These are phyloP conservation scores for Phytopythium helicoides DNA, from an alignment of 352 stramenopile species.

Conservation along the genomic window DNA sequence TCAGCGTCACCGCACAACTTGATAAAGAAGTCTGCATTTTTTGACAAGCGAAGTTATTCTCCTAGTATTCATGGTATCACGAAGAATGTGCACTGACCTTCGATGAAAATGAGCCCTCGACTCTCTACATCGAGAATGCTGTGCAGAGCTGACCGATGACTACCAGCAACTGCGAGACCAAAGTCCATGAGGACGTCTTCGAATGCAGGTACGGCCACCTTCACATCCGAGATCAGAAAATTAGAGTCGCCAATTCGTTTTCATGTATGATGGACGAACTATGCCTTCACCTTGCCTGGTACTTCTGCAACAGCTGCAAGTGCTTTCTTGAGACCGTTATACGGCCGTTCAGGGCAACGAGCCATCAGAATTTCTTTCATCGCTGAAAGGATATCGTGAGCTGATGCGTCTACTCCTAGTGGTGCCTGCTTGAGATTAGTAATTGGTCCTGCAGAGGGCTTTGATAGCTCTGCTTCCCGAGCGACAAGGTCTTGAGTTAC, in stretches of 20 bases:
- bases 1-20: constrained; percentile 68
- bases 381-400: constrained; percentile 56
- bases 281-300: constrained; percentile 62
- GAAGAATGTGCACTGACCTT: constrained; percentile 38
- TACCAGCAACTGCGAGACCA: constrained; percentile 37
- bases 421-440: constrained; percentile 53
- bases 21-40: constrained; percentile 63
- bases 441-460: constrained; percentile 11
- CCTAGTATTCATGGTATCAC: too few relatives aligned
- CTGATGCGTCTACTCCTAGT: constrained; percentile 42
- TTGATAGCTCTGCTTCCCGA: constrained; percentile 14
- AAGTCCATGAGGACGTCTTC: constrained; percentile 74
- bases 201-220: constrained; percentile 68
- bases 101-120: constrained; percentile 58
- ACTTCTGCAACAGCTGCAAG: constrained; percentile 62
- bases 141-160: constrained; percentile 42
- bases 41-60: too few relatives aligned
- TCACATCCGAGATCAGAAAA: neutral
- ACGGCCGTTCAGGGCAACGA: constrained; percentile 59
- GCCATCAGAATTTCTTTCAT: constrained; percentile 65
- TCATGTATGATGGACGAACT: too few relatives aligned
- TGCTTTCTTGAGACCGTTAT: constrained; percentile 81
- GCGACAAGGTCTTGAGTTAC: constrained; percentile 13
- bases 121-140: constrained; percentile 52
- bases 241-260: neutral